Evolutionary conservation across 371 early-diverging fungal genomes (phyloP).

Genomic region (Mucor indicus): DNA sequence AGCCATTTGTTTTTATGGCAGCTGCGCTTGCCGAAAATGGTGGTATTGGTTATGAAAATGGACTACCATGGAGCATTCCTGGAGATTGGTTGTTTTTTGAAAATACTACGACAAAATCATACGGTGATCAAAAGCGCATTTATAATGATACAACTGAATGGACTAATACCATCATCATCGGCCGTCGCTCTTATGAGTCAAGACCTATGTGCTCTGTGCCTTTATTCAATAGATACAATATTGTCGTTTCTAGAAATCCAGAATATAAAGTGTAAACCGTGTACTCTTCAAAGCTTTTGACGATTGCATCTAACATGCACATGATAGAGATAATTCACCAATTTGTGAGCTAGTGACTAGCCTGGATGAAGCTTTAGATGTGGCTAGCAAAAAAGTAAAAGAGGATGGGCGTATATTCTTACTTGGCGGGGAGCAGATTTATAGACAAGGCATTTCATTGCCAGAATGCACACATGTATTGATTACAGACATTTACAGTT

Average conservation of each 20-base stretch:
- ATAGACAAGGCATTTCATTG: conserved; percentile 51
- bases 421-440: conserved; percentile 66
- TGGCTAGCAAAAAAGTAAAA: conserved; percentile 2
- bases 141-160: conserved; percentile 1
- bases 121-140: conserved; percentile 8
- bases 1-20: conserved; percentile 65
- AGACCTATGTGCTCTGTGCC: conserved; percentile 78
- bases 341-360: conserved; percentile 7
- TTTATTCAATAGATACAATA: conserved; percentile 70
- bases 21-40: conserved; percentile 51
- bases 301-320: too few relatives aligned
- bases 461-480: conserved; percentile 56
- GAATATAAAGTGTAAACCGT: conserved; percentile 48
- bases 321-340: not conserved
- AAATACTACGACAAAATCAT: conserved; percentile 57
- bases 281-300: not conserved
- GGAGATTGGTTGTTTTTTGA: conserved; percentile 81
- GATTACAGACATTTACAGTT: conserved; percentile 51
- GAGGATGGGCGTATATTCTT: conserved; percentile 43
- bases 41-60: conserved; percentile 78
- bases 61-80: conserved; percentile 85
- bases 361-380: conserved; percentile 18
- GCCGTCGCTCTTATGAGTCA: conserved; percentile 85
- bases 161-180: conserved; percentile 85
- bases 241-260: conserved; percentile 74